Evolutionary conservation across 2,329 filamentous ascomycete genomes (phyloP).

Genomic region (Fusarium phyllophilum): DNA sequence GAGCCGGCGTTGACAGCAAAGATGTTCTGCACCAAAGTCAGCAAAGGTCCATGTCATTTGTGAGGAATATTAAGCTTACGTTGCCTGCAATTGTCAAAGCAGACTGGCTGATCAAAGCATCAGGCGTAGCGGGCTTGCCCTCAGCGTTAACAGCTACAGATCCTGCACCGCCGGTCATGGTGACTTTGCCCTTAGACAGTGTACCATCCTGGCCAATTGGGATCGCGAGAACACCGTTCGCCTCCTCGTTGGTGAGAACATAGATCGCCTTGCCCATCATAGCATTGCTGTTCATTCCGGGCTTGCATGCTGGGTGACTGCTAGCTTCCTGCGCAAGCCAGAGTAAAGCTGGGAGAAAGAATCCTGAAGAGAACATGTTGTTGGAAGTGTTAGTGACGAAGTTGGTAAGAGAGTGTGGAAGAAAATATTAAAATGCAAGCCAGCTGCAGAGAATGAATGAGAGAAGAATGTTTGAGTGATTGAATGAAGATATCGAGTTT

Average conservation of each 20-base stretch:
- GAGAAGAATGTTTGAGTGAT: background rate
- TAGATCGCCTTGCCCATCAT: conserved; percentile 60
- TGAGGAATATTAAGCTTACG: conserved; percentile 47
- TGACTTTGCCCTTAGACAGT: conserved; percentile 55
- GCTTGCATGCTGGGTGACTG: conserved; percentile 9
- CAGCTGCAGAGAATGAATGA: conserved; percentile 8
- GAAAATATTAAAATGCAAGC: background rate
- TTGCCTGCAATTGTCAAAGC: conserved; percentile 60
- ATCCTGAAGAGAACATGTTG: background rate
- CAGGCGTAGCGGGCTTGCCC: conserved; percentile 55
- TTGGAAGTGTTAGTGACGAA: background rate
- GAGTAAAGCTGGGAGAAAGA: background rate
- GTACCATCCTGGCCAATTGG: conserved; percentile 59
- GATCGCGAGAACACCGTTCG: conserved; percentile 61
- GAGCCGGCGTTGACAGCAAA: conserved; percentile 66
- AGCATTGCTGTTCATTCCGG: background rate
- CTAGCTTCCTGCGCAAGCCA: background rate
- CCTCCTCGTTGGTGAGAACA: conserved; percentile 63
- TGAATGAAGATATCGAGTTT: background rate
- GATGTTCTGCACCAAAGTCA: conserved; percentile 51
- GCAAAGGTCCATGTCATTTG: accelerated
- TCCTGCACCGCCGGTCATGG: conserved; percentile 60
- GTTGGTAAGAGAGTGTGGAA: background rate
- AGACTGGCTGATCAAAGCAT: conserved; percentile 63
- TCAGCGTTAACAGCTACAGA: conserved; percentile 52